A percentile compares a stretch with the other conserved stretches of the same genome.
phyloP scores from a whole-genome alignment of 441 rosid genomes.

The Viola pubescens region DNA sequence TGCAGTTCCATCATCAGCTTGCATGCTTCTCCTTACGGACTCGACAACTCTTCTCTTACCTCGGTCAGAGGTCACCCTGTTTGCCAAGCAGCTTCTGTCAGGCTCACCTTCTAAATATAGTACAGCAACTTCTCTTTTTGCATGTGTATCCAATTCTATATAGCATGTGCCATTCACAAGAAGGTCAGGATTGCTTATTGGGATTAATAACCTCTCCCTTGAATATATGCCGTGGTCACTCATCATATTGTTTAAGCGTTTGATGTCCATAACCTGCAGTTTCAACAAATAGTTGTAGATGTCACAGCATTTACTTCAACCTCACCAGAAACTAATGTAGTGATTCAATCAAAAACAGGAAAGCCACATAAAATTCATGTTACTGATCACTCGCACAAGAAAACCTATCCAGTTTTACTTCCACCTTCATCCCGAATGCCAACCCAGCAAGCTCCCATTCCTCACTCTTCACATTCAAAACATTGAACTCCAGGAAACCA shows the following conservation, averaged over 20 bases:
- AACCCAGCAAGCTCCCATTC: too few species aligned
- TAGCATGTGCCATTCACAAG: constrained; percentile 59
- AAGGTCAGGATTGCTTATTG: constrained; percentile 51
- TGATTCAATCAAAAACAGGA: background rate
- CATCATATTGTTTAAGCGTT: constrained; percentile 80
- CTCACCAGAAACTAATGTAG: background rate
- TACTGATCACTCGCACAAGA: too few species aligned
- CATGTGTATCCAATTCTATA: constrained; percentile 65
- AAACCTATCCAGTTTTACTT: too few species aligned
- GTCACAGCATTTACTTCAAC: background rate
- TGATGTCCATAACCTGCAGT: constrained; percentile 70
- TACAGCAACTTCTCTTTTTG: constrained; percentile 81
- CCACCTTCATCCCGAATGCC: too few species aligned
- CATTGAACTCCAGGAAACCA: too few species aligned
- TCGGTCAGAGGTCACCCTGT: constrained; percentile 32
- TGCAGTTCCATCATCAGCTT: constrained; percentile 79
- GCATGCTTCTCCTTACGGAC: constrained; percentile 80
- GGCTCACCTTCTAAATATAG: constrained; percentile 63
- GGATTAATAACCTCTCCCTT: constrained; percentile 80
- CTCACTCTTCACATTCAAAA: too few species aligned
- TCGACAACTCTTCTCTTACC: constrained; percentile 59
- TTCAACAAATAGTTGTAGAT: constrained; percentile 5
- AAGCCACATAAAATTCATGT: too few species aligned
- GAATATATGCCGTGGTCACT: constrained; percentile 86
- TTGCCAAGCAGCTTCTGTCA: constrained; percentile 24